Conservation (phyloP, 2,329 filamentous ascomycete species). For the Verticillium longisporum region DNA sequence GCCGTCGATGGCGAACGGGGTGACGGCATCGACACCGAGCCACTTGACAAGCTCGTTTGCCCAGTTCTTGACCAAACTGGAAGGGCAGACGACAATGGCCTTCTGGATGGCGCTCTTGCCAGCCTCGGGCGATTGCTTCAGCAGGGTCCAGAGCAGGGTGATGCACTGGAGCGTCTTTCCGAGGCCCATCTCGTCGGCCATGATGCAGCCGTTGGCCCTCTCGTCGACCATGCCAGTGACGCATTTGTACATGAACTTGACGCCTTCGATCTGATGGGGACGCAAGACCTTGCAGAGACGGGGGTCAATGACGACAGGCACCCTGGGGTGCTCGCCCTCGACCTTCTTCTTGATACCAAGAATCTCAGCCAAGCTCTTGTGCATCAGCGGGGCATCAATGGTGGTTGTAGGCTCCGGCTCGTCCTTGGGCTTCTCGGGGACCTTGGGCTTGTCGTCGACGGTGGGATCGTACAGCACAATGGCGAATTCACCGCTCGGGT, state of each 20-base stretch:
- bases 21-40: constrained; percentile 86
- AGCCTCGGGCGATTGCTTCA: constrained; percentile 94
- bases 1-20: constrained; percentile 91
- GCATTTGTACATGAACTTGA: constrained; percentile 94
- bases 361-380: constrained; percentile 94
- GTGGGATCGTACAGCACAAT: constrained; percentile 97
- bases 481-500: constrained; percentile 90
- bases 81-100: constrained; percentile 92
- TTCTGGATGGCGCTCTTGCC: constrained; percentile 92
- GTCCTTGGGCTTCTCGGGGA: constrained; percentile 18
- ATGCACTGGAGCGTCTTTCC: constrained; percentile 98
- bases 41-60: constrained; percentile 95
- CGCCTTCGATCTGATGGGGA: constrained; percentile 95
- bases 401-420: constrained; percentile 40
- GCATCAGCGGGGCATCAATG: constrained; percentile 74
- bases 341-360: constrained; percentile 88
- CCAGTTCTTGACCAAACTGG: constrained; percentile 95
- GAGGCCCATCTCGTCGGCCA: constrained; percentile 98
- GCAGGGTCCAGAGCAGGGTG: constrained; percentile 87
- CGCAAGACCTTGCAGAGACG: constrained; percentile 80
- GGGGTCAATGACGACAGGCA: constrained; percentile 97
- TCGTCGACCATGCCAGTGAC: constrained; percentile 93
- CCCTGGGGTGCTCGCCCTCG: constrained; percentile 70
- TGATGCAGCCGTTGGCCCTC: constrained; percentile 94
- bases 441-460: constrained; percentile 70